phyloP scores from a whole-genome alignment of 352 stramenopile species.

The Globisporangium viniferum region DNA sequence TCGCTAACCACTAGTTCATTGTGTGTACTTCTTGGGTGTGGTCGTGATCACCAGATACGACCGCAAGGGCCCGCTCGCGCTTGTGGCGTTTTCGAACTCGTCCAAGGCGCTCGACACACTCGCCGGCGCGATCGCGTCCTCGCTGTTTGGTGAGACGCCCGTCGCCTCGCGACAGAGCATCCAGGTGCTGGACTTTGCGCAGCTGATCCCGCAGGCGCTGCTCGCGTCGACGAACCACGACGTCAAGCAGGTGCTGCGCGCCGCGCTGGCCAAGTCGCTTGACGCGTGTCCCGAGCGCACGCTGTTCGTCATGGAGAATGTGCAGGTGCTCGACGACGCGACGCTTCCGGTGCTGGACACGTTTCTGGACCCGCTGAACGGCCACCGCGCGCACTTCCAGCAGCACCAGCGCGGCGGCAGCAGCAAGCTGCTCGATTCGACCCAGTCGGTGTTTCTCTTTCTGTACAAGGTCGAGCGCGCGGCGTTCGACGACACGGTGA shows the following conservation, averaged over 20 bases:
- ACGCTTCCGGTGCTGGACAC: constrained; percentile 58
- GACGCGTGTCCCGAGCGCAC: constrained; percentile 42
- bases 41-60: constrained; percentile 25
- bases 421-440: constrained; percentile 44
- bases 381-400: constrained; percentile 58
- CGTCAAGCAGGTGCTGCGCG: constrained; percentile 44
- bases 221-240: constrained; percentile 35
- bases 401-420: constrained; percentile 23
- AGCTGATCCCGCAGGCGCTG: constrained; percentile 22
- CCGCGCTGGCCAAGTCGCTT: constrained; percentile 31
- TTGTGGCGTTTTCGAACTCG: constrained; percentile 55
- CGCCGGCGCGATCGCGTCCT: constrained; percentile 3
- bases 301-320: constrained; percentile 50
- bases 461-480: constrained; percentile 34
- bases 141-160: constrained; percentile 8
- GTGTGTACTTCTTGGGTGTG: not conserved
- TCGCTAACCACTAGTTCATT: not conserved
- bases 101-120: constrained; percentile 17
- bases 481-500: not conserved
- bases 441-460: constrained; percentile 59
- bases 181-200: constrained; percentile 24
- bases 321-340: constrained; percentile 40
- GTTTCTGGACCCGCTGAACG: constrained; percentile 70
- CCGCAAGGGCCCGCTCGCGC: constrained; percentile 40
- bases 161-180: not conserved